Conservation (phyloP, 805 yeast genomes). For the Saccharomycopsis amapae region DNA sequence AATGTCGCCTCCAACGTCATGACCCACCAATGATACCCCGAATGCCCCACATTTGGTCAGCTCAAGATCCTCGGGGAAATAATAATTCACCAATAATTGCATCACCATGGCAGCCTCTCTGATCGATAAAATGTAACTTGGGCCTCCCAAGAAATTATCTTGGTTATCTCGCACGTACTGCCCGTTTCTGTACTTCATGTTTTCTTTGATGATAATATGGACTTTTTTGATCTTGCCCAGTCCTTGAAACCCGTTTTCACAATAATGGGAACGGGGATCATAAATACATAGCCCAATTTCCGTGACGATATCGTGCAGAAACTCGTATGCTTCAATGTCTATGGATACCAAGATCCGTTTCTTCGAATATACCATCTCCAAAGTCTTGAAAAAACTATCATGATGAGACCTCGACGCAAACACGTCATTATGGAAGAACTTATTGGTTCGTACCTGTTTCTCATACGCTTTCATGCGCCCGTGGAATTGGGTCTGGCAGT, state of each 20-base stretch:
- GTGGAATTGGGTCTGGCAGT: no score
- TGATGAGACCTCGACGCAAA: not conserved
- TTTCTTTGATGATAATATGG: constrained; percentile 41
- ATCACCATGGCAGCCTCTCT: constrained; percentile 33
- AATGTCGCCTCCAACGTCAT: constrained; percentile 48
- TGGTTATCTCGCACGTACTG: constrained; percentile 48
- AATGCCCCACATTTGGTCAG: constrained; percentile 28
- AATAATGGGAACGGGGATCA: constrained; percentile 43
- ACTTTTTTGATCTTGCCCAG: constrained; percentile 33
- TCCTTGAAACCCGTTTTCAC: constrained; percentile 36
- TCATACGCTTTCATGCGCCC: not conserved
- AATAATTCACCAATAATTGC: constrained; percentile 38
- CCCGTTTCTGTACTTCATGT: constrained; percentile 39
- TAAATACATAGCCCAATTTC: constrained; percentile 53
- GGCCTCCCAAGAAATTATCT: constrained; percentile 43
- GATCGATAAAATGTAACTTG: constrained; percentile 36
- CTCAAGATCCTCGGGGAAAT: constrained; percentile 30
- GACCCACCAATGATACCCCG: constrained; percentile 45
- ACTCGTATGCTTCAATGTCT: constrained; percentile 55
- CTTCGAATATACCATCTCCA: constrained; percentile 20
- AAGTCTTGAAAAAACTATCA: not conserved
- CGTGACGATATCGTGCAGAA: constrained; percentile 35
- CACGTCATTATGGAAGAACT: not conserved
- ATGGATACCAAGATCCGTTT: constrained; percentile 36
- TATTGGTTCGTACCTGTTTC: not conserved